These are phyloP conservation scores for Simmondsia chinensis DNA, from an alignment of 148 eudicot genomes.

Conservation along the genomic window DNA sequence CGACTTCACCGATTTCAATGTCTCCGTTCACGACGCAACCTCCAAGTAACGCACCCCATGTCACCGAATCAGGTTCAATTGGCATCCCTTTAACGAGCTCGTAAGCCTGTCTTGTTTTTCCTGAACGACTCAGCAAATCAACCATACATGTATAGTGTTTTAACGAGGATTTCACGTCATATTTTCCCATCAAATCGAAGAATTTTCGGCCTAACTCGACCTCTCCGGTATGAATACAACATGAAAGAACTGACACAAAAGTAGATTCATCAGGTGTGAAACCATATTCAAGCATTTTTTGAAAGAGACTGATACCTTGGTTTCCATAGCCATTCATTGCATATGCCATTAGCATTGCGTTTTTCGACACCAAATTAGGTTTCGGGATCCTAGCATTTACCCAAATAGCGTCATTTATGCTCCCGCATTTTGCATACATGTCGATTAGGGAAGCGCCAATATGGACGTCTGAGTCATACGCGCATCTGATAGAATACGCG, in stretches of 20 bases:
- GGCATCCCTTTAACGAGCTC: constrained; percentile 30
- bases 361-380: constrained; percentile 37
- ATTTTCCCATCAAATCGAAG: constrained; percentile 29
- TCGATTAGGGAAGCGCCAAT: constrained; percentile 43
- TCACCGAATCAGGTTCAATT: constrained; percentile 41
- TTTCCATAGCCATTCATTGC: constrained; percentile 44
- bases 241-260: constrained; percentile 45
- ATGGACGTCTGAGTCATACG: constrained; percentile 36
- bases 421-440: constrained; percentile 59
- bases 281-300: constrained; percentile 24
- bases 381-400: constrained; percentile 17
- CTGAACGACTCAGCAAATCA: constrained; percentile 47
- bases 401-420: constrained; percentile 19
- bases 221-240: constrained; percentile 46
- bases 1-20: constrained; percentile 35
- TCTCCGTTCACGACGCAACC: constrained; percentile 31
- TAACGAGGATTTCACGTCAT: constrained; percentile 26
- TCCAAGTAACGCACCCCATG: constrained; percentile 55
- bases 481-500: constrained; percentile 29
- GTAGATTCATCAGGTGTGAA: constrained; percentile 40
- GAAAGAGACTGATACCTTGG: constrained; percentile 37
- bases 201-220: constrained; percentile 26
- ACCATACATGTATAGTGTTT: constrained; percentile 53
- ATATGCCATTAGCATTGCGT: constrained; percentile 52
- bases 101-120: constrained; percentile 28